A percentile compares a stretch with the other conserved stretches of the same genome.
Evolutionary conservation across 306 rosid genomes (phyloP).

Genomic region (Malus asiatica): DNA sequence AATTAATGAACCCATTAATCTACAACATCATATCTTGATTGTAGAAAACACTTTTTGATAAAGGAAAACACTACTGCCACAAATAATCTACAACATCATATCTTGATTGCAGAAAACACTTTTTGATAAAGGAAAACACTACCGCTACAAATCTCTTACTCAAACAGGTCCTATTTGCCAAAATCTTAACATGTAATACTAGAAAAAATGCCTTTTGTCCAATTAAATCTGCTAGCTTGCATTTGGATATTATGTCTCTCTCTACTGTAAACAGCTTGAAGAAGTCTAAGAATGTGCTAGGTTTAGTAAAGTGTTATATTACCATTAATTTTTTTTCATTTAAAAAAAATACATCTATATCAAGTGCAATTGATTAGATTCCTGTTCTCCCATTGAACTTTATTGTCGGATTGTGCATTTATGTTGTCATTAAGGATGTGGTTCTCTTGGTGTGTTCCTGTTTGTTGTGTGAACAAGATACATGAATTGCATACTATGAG

Average conservation of each 20-base stretch:
- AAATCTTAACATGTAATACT: background rate
- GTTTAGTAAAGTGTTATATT: background rate
- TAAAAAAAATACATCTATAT: background rate
- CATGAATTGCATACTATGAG: background rate
- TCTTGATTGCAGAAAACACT: no score
- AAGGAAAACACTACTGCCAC: background rate
- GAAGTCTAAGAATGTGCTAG: background rate
- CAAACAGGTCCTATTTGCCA: background rate
- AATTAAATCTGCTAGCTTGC: background rate
- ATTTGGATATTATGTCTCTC: background rate
- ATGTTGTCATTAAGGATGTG: background rate
- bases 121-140: background rate
- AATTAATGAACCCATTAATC: no score
- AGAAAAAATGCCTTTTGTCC: background rate
- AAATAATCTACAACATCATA: background rate
- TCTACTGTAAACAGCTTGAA: background rate
- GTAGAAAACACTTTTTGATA: no score
- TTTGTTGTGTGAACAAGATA: background rate
- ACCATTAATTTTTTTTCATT: no score
- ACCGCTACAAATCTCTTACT: background rate
- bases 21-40: no score
- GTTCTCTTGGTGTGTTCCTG: no score
- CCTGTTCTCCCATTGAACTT: background rate
- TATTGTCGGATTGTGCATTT: background rate
- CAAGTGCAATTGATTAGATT: background rate